These are phyloP conservation scores for Polysphondylium violaceum DNA, from an alignment of 78 protist species.

Conservation along the genomic window DNA sequence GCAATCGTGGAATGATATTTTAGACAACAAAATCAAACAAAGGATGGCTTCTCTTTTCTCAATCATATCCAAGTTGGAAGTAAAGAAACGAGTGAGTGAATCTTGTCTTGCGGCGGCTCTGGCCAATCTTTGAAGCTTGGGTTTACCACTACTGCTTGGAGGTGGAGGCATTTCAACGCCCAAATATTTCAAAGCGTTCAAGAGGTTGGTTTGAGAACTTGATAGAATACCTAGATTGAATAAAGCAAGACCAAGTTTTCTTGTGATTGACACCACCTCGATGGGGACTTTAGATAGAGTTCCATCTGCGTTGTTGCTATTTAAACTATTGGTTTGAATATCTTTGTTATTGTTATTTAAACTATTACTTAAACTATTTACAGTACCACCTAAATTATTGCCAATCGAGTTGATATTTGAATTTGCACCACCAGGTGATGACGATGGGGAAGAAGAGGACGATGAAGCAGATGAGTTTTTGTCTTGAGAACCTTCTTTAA, in stretches of 20 bases:
- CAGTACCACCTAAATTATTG: constrained; percentile 1
- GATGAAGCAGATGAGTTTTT: not conserved
- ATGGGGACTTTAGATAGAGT: constrained; percentile 6
- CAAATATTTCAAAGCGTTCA: constrained; percentile 56
- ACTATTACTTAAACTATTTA: not conserved
- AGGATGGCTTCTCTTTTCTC: constrained; percentile 69
- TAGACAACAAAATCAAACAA: constrained; percentile 31
- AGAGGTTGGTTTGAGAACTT: constrained; percentile 11
- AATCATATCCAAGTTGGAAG: constrained; percentile 8
- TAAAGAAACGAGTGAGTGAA: constrained; percentile 36
- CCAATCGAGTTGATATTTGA: no score
- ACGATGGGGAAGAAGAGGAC: not conserved
- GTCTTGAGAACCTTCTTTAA: not conserved
- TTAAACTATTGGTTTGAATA: not conserved
- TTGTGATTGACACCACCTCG: constrained; percentile 46
- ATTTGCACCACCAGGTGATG: no score
- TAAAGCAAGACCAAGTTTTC: constrained; percentile 61
- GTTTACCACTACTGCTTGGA: not conserved
- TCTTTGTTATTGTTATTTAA: no score
- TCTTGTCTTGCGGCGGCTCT: constrained; percentile 39
- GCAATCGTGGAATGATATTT: constrained; percentile 62
- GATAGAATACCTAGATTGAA: constrained; percentile 38
- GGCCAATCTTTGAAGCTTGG: not conserved
- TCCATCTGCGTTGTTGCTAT: not conserved
- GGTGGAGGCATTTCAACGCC: constrained; percentile 60